phyloP scores from a whole-genome alignment of 441 rosid genomes.

The Heliophila coronopifolia region DNA sequence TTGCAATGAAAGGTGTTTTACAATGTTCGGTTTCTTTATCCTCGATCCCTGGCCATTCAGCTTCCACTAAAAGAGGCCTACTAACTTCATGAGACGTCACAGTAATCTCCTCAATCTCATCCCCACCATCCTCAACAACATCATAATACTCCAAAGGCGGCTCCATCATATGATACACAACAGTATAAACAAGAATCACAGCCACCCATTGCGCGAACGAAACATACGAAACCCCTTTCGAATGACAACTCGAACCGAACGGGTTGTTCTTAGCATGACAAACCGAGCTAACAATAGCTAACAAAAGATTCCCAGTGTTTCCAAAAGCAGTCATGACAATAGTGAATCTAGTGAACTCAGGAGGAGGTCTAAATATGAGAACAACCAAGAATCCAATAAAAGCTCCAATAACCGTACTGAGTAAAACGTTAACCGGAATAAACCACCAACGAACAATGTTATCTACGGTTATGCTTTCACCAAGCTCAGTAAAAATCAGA shows the following conservation, averaged over 20 bases:
- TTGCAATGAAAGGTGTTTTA: slow-evolving; percentile 76
- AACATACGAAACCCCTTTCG: slow-evolving; percentile 76
- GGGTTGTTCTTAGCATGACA: slow-evolving; percentile 63
- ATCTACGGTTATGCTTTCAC: slow-evolving; percentile 56
- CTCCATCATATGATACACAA: slow-evolving; percentile 96
- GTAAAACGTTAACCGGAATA: slow-evolving; percentile 72
- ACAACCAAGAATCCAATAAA: slow-evolving; percentile 66
- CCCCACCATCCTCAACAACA: slow-evolving; percentile 52
- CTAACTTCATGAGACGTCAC: slow-evolving; percentile 35
- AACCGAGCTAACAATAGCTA: slow-evolving; percentile 77
- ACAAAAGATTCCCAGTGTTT: slow-evolving; percentile 71
- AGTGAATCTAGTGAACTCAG: slow-evolving; percentile 63
- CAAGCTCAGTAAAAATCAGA: slow-evolving; percentile 78
- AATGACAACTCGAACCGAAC: slow-evolving; percentile 59
- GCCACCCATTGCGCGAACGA: slow-evolving; percentile 88
- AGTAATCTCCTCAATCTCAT: slow-evolving; percentile 50
- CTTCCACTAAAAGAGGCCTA: slow-evolving; percentile 72
- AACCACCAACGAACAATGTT: slow-evolving; percentile 73
- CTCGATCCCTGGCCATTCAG: slow-evolving; percentile 96
- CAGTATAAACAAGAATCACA: slow-evolving; percentile 79
- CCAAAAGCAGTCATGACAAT: slow-evolving; percentile 86
- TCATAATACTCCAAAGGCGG: slow-evolving; percentile 79
- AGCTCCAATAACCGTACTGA: slow-evolving; percentile 57
- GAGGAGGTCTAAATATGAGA: slow-evolving; percentile 67
- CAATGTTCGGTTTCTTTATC: slow-evolving; percentile 80